Base-by-base conservation (phyloP, 305 asterid genomes). In the Coffea humblotiana region DNA sequence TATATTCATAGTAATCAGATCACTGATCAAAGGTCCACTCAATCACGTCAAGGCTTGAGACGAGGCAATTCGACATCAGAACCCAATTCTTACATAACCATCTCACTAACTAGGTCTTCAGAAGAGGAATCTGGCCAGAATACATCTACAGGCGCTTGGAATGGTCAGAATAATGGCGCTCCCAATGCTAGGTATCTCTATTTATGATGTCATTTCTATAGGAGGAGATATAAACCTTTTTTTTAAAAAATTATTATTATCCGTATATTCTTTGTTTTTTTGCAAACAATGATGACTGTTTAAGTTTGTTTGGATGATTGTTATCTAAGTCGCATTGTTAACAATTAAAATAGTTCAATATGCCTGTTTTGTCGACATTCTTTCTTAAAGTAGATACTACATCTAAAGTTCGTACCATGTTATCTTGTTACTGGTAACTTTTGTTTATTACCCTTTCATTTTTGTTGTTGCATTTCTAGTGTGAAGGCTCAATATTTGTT, bases 51-150 rank as follows among this genome's bases (percentile, higher is more conserved):
- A 85, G 83, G 78, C 56, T 85, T 83, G 4, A 81, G 85, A 25
- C 78, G 68, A 73, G 84, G 65, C 58, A 85, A 82, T 82, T 47
- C 83, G 71, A n/a, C 85, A 18, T 13, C 84, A 4, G 90, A 87
- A 63, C 82, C 87, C 64, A 85, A 74, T 79, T 83, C 90, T 74
- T 87, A 83, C 73, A 83, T 85, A 70, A 83, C 90, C 16, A 81
- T 87, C 83, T 85, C 88, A 32, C 74, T 87, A 60, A 77, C 88
- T 72, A 81, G 83, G 77, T 75, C 88, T 72, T 87, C 90, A 0
- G 87, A 85, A 69, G 87, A 79, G 83, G 88, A 77, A 80, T 79
- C 78, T 76, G 74, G 82, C 40, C 83, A 54, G 47, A 80, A 27
- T 68, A 58, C 85, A 66, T 63, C 86, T 76, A 54, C 78, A 45